Evolutionary conservation across 768 basidiomycete genomes (phyloP).

Genomic region (Termitomyces eurrhizus): DNA sequence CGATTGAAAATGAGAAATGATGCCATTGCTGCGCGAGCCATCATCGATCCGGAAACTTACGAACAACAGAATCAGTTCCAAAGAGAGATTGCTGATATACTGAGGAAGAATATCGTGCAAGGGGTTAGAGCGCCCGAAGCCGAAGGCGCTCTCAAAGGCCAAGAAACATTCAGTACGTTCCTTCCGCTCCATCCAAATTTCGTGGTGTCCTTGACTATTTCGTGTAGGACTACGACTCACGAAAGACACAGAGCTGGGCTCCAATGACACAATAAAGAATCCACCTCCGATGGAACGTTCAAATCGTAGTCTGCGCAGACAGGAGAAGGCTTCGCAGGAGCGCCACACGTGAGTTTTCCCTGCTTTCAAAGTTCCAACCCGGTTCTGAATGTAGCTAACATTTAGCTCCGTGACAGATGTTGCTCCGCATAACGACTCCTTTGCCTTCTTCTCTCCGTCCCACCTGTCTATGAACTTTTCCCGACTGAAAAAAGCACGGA

Average conservation of each 20-base stretch:
- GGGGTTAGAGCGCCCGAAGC: constrained; percentile 45
- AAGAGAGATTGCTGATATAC: constrained; percentile 66
- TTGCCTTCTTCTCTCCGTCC: constrained; percentile 19
- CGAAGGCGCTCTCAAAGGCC: constrained; percentile 22
- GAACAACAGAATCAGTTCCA: constrained; percentile 55
- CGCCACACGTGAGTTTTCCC: constrained; percentile 22
- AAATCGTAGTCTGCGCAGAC: constrained; percentile 43
- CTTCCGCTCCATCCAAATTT: neutral
- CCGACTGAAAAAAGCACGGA: constrained; percentile 66
- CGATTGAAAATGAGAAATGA: constrained; percentile 63
- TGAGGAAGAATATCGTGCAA: constrained; percentile 86
- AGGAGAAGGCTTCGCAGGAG: constrained; percentile 31
- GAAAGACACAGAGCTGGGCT: constrained; percentile 80
- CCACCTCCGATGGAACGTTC: constrained; percentile 42
- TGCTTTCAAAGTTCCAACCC: neutral
- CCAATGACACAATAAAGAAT: constrained; percentile 74
- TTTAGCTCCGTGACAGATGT: constrained; percentile 29
- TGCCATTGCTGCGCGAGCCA: constrained; percentile 35
- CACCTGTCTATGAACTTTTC: constrained; percentile 50
- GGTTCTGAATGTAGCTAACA: constrained; percentile 21
- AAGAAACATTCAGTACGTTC: constrained; percentile 58
- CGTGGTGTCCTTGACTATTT: neutral
- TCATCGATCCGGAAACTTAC: constrained; percentile 44
- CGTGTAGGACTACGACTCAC: constrained; percentile 67
- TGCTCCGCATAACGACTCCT: constrained; percentile 30